A percentile compares a stretch with the other conserved stretches of the same genome.
These are phyloP conservation scores for Trametes cinnabarina DNA, from an alignment of 768 basidiomycete species.

Conservation along the genomic window DNA sequence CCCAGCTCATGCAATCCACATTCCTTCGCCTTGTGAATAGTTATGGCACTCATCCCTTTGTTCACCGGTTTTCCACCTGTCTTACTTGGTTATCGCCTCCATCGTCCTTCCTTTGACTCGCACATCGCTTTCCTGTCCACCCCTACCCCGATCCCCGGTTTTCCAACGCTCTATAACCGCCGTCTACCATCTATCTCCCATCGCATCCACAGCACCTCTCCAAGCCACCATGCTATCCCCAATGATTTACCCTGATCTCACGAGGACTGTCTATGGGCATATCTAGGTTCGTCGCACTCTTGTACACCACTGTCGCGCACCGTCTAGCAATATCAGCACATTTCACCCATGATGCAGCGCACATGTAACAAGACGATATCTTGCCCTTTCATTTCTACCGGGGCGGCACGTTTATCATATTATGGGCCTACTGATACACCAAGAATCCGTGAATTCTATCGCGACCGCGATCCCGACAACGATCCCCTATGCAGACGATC, in stretches of 20 bases:
- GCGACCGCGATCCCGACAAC: neutral
- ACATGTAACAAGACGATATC: too few species aligned
- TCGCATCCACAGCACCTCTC: neutral
- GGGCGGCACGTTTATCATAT: neutral
- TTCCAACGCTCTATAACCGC: neutral
- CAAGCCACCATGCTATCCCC: constrained; percentile 11
- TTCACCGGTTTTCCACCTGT: neutral
- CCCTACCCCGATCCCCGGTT: neutral
- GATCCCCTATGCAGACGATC: neutral
- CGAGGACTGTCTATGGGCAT: constrained; percentile 12
- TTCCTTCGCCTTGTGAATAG: constrained; percentile 20
- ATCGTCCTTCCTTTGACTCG: constrained; percentile 7
- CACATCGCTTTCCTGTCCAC: neutral
- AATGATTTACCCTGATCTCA: constrained; percentile 10
- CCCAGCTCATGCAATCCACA: neutral
- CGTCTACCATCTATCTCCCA: neutral
- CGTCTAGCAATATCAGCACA: constrained; percentile 8
- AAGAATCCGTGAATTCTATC: neutral
- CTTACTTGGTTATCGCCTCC: neutral
- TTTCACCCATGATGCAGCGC: neutral
- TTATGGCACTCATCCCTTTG: constrained; percentile 20
- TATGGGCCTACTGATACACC: constrained; percentile 7
- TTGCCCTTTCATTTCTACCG: neutral
- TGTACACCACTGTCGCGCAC: constrained; percentile 18
- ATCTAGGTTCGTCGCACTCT: constrained; percentile 9